Evolutionary conservation across 2,329 filamentous ascomycete genomes (phyloP).

Genomic region (Aspergillus spinulosporus): DNA sequence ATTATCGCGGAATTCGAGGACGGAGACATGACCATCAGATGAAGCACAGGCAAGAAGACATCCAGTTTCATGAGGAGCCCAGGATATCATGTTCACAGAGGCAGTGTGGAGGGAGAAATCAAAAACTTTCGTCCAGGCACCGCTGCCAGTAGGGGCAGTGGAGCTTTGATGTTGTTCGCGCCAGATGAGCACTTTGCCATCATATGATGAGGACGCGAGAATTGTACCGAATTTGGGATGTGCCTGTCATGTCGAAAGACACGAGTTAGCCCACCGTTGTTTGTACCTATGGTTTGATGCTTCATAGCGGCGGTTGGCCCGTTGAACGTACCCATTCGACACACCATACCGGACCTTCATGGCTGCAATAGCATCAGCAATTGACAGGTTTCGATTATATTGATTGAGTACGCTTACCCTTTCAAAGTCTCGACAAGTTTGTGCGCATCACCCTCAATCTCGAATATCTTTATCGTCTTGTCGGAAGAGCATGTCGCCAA

Average conservation of each 20-base stretch:
- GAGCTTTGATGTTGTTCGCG: slow-evolving; percentile 67
- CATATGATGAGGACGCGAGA: slow-evolving; percentile 90
- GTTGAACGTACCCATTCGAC: slow-evolving; percentile 71
- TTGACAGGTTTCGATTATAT: neutral
- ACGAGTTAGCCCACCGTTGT: neutral
- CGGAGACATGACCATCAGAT: slow-evolving; percentile 87
- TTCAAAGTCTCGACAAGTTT: slow-evolving; percentile 89
- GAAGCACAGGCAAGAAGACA: slow-evolving; percentile 93
- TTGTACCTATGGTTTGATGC: neutral
- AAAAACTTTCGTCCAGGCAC: slow-evolving; percentile 81
- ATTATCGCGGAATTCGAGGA: slow-evolving; percentile 96
- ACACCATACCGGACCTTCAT: slow-evolving; percentile 97
- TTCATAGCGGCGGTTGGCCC: neutral
- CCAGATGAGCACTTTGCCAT: slow-evolving; percentile 98
- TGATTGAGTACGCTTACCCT: slow-evolving; percentile 60
- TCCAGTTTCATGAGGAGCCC: slow-evolving; percentile 95
- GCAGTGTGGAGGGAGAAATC: slow-evolving; percentile 93
- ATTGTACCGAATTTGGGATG: slow-evolving; percentile 99
- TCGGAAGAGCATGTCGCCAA: slow-evolving; percentile 97
- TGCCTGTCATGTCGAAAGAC: slow-evolving; percentile 50
- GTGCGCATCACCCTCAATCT: slow-evolving; percentile 91
- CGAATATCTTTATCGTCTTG: slow-evolving; percentile 98
- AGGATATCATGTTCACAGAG: slow-evolving; percentile 93
- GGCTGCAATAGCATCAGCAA: slow-evolving; percentile 53
- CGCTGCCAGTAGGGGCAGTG: slow-evolving; percentile 45